These are phyloP conservation scores for Protomyces lactucae-debilis DNA, from an alignment of 1,139 yeast genomes.

Conservation along the genomic window DNA sequence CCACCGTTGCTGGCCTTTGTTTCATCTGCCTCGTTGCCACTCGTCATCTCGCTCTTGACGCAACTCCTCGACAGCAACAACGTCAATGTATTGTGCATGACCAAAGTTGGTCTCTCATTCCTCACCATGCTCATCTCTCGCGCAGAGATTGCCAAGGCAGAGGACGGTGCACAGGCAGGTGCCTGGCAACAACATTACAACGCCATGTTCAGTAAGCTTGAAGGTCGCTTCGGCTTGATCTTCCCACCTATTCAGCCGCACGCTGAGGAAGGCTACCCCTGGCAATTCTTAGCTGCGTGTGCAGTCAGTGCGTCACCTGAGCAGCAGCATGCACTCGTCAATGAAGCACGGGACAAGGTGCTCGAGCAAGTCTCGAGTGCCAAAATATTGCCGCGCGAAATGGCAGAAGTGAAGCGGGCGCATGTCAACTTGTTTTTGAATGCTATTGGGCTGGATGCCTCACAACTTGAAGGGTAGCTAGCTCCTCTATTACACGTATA, in stretches of 20 bases:
- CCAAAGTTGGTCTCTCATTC: slow-evolving; percentile 81
- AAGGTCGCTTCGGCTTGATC: slow-evolving; percentile 68
- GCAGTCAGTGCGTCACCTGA: slow-evolving; percentile 88
- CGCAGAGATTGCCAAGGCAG: slow-evolving; percentile 89
- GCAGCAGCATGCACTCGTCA: slow-evolving; percentile 91
- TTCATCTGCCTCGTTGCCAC: slow-evolving; percentile 75
- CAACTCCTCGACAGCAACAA: slow-evolving; percentile 65
- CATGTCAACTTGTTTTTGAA: slow-evolving; percentile 89
- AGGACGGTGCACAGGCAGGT: slow-evolving; percentile 49
- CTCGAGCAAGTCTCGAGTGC: slow-evolving; percentile 85
- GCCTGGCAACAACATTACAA: slow-evolving; percentile 84
- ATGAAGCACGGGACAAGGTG: slow-evolving; percentile 86
- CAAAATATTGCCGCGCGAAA: slow-evolving; percentile 55
- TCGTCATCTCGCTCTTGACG: slow-evolving; percentile 74
- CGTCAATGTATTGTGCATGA: slow-evolving; percentile 68
- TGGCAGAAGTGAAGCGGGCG: slow-evolving; percentile 58
- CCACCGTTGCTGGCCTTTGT: slow-evolving; percentile 81
- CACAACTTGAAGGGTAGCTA: slow-evolving; percentile 36
- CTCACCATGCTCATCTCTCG: slow-evolving; percentile 85
- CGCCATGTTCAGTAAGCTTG: slow-evolving; percentile 70
- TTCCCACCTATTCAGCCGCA: slow-evolving; percentile 53
- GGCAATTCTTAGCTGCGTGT: slow-evolving; percentile 95
- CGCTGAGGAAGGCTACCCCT: slow-evolving; percentile 79
- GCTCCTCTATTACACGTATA: too few species aligned
- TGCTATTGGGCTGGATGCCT: slow-evolving; percentile 94